Percentiles rank a stretch among this genome's conserved stretches.
Conservation (phyloP, 2,329 filamentous ascomycete genomes). For the Juglanconis juglandina region DNA sequence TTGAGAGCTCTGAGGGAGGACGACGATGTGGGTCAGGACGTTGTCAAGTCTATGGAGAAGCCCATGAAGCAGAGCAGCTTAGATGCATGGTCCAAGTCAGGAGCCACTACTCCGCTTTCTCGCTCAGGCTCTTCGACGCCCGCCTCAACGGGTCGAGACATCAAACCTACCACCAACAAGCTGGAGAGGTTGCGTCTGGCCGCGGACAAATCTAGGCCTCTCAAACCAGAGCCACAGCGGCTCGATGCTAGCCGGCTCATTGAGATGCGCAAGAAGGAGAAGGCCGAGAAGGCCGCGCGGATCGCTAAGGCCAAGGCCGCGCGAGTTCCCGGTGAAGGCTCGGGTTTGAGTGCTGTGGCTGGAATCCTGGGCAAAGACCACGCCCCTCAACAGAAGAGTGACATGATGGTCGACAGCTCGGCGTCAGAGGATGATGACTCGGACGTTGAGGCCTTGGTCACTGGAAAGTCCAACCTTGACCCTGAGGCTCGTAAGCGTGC, state of each 20-base stretch:
- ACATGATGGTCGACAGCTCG: conserved; percentile 83
- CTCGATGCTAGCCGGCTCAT: conserved; percentile 45
- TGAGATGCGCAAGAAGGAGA: conserved; percentile 70
- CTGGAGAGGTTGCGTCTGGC: conserved; percentile 19
- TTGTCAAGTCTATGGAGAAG: conserved; percentile 43
- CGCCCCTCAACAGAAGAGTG: conserved; percentile 69
- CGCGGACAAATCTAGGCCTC: conserved; percentile 32
- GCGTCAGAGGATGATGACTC: conserved; percentile 67
- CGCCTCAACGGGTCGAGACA: conserved; percentile 9
- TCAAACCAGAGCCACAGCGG: conserved; percentile 31
- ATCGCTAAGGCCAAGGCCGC: conserved; percentile 68
- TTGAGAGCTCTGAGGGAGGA: conserved; percentile 60
- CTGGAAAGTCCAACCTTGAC: conserved; percentile 37
- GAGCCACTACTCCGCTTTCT: conserved; percentile 22
- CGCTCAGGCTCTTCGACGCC: conserved; percentile 25
- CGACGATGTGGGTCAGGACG: conserved; percentile 47
- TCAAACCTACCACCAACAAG: conserved; percentile 15
- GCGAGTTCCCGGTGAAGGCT: conserved; percentile 64
- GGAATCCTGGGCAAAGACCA: conserved; percentile 76
- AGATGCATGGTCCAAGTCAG: conserved; percentile 60
- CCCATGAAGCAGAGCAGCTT: conserved; percentile 57
- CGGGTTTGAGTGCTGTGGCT: conserved; percentile 67
- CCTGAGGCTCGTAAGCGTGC: conserved; percentile 17
- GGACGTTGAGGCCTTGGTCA: conserved; percentile 48
- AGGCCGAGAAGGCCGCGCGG: conserved; percentile 69